These are phyloP conservation scores for Pelargonium australe DNA, from an alignment of 441 rosid species.

Conservation along the genomic window DNA sequence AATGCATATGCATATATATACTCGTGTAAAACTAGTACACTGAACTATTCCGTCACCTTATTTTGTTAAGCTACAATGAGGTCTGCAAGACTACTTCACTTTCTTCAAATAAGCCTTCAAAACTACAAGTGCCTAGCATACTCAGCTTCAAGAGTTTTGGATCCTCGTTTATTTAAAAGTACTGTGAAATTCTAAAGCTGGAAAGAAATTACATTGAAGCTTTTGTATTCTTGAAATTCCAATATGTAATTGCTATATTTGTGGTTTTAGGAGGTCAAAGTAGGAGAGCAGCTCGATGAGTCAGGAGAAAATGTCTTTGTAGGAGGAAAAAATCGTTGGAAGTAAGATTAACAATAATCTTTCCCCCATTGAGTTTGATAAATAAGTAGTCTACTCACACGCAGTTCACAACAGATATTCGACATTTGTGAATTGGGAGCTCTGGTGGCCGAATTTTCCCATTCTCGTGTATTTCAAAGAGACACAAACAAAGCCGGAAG, in stretches of 20 bases:
- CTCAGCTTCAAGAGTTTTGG: not conserved
- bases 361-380: slow-evolving; percentile 2
- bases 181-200: not conserved
- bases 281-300: slow-evolving; percentile 60
- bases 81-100: not conserved
- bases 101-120: not conserved
- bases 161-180: not conserved
- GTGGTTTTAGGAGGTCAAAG: slow-evolving; percentile 54
- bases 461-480: slow-evolving; percentile 68
- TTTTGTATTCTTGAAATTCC: not conserved
- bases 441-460: slow-evolving; percentile 81
- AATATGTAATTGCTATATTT: slow-evolving; percentile 7
- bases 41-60: too few species aligned
- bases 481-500: slow-evolving; percentile 69
- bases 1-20: too few species aligned
- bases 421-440: slow-evolving; percentile 73
- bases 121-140: not conserved
- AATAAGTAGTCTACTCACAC: slow-evolving; percentile 7
- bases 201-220: not conserved
- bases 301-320: slow-evolving; percentile 71
- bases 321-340: slow-evolving; percentile 74
- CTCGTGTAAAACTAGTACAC: too few species aligned
- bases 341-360: slow-evolving; percentile 33
- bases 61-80: not conserved
- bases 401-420: slow-evolving; percentile 39